These are phyloP conservation scores for Colletotrichum sansevieriae DNA, from an alignment of 2,329 filamentous ascomycete species.

Conservation along the genomic window DNA sequence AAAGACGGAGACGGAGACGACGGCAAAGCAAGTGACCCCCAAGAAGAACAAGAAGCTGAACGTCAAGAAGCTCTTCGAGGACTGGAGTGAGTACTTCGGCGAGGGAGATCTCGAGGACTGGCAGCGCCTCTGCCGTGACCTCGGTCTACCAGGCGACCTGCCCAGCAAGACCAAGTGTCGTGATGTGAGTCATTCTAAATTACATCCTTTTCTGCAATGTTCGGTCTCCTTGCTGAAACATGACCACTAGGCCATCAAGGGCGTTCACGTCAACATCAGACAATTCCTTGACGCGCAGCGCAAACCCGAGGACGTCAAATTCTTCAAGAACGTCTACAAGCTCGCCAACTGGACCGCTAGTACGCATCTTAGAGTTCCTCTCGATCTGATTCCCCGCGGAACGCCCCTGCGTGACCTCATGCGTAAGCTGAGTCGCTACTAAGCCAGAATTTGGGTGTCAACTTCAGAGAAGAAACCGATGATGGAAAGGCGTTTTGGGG, in stretches of 20 bases:
- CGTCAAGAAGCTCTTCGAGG: neutral
- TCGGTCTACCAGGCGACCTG: conserved; percentile 55
- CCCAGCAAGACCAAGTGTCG: conserved; percentile 60
- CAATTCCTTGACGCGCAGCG: conserved; percentile 59
- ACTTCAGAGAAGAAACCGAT: neutral
- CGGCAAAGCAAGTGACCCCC: neutral
- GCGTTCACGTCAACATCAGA: conserved; percentile 61
- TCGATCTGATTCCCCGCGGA: conserved; percentile 54
- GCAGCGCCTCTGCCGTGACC: conserved; percentile 59
- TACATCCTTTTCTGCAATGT: neutral
- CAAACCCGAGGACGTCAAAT: conserved; percentile 45
- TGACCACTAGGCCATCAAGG: conserved; percentile 53
- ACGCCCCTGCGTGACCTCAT: conserved; percentile 57
- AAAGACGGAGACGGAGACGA: conserved; percentile 16
- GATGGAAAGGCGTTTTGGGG: neutral
- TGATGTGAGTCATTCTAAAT: conserved; percentile 51
- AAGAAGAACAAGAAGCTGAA: neutral
- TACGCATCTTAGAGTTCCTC: conserved; percentile 59
- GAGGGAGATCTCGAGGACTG: conserved; percentile 55
- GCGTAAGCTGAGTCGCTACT: conserved; percentile 1
- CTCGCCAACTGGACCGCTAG: conserved; percentile 54
- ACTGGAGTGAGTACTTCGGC: conserved; percentile 51
- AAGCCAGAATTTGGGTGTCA: neutral
- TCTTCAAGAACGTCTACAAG: conserved; percentile 49
- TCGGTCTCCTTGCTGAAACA: neutral